Conservation (phyloP, 371 early-diverging fungal genomes). For the Actinomortierella ambigua region DNA sequence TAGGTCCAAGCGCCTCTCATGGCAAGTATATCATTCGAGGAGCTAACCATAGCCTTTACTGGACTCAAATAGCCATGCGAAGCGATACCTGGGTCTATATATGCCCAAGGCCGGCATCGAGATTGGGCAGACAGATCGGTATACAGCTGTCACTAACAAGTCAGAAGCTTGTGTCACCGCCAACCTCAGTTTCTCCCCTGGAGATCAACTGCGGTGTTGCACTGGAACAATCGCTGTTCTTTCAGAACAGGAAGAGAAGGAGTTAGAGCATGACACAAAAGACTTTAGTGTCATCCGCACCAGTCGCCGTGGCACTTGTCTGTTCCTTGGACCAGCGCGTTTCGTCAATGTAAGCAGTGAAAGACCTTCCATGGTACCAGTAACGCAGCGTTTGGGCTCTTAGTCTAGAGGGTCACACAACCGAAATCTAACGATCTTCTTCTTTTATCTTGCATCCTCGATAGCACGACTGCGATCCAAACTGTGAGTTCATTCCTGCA, state of each 20-base stretch:
- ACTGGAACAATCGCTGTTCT: constrained; percentile 80
- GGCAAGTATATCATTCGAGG: too few species aligned
- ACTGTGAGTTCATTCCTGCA: constrained; percentile 55
- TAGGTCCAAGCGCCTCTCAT: too few species aligned
- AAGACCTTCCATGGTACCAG: background rate
- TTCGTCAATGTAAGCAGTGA: constrained; percentile 77
- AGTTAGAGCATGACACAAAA: constrained; percentile 63
- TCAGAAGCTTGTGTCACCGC: constrained; percentile 88
- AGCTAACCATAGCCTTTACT: background rate
- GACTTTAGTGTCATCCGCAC: constrained; percentile 94
- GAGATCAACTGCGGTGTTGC: constrained; percentile 79
- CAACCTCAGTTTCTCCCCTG: constrained; percentile 72
- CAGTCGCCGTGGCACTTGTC: constrained; percentile 70
- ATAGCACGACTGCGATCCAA: constrained; percentile 92
- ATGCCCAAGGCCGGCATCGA: constrained; percentile 86
- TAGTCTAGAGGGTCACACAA: too few species aligned
- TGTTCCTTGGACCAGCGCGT: constrained; percentile 94
- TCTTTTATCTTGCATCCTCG: too few species aligned
- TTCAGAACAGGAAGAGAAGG: constrained; percentile 70
- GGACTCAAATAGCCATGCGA: constrained; percentile 54
- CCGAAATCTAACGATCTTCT: too few species aligned
- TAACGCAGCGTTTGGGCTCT: too few species aligned
- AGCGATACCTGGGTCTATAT: constrained; percentile 78
- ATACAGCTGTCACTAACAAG: constrained; percentile 66
- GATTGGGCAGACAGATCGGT: constrained; percentile 75